Conservation (phyloP, 2,329 filamentous ascomycete species). For the Anthostomella pinea region DNA sequence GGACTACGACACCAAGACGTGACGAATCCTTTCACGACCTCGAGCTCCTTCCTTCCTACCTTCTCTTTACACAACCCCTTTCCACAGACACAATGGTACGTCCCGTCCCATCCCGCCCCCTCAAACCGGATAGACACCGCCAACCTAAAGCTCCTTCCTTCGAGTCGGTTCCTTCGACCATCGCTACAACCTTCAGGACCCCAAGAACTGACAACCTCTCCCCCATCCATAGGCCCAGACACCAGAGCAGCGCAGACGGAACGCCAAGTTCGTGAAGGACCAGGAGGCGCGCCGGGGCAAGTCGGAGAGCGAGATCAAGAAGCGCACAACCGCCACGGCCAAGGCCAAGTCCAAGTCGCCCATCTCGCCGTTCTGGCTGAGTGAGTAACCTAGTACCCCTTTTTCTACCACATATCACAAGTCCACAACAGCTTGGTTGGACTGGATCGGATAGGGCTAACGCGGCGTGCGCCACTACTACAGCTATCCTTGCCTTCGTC, state of each 20-base stretch:
- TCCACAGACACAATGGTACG: conserved; percentile 28
- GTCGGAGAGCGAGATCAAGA: conserved; percentile 62
- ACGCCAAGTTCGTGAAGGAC: conserved; percentile 72
- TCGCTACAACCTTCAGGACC: too few relatives aligned
- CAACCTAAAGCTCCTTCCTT: too few relatives aligned
- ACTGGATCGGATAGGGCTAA: conserved; percentile 10
- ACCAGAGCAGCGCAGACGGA: conserved; percentile 76
- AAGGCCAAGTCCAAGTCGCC: conserved; percentile 58
- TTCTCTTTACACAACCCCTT: conserved; percentile 3
- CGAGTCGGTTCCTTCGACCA: too few relatives aligned
- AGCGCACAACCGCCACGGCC: too few relatives aligned
- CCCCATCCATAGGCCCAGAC: conserved; percentile 93
- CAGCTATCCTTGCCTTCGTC: conserved; percentile 57
- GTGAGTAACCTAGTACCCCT: conserved; percentile 30
- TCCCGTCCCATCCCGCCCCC: not conserved
- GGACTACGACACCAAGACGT: too few relatives aligned
- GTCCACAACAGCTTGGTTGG: too few relatives aligned
- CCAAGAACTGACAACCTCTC: too few relatives aligned
- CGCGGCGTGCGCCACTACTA: conserved; percentile 6
- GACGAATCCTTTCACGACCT: too few relatives aligned
- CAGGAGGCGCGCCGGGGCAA: conserved; percentile 75
- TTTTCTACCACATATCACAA: not conserved
- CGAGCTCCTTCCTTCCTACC: conserved; percentile 4
- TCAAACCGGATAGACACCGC: not conserved
- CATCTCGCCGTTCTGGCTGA: conserved; percentile 62